phyloP scores from a whole-genome alignment of 805 yeast genomes.

The Saccharomyces mikatae region DNA sequence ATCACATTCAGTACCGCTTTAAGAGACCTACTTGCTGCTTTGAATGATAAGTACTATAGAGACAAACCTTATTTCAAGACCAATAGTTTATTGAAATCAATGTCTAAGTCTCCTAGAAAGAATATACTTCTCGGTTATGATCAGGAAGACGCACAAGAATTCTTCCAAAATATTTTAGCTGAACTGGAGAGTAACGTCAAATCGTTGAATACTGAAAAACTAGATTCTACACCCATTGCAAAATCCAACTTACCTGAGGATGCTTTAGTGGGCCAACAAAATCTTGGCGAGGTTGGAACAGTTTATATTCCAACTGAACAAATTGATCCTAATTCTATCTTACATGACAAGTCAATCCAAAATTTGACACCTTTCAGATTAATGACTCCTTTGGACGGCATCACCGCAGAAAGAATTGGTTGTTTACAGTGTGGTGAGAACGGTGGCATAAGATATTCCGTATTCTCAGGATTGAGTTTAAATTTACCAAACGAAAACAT shows the following conservation, averaged over 20 bases:
- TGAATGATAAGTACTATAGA: constrained; percentile 49
- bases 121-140: constrained; percentile 75
- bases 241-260: constrained; percentile 29
- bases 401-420: constrained; percentile 81
- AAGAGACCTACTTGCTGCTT: constrained; percentile 41
- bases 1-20: constrained; percentile 48
- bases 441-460: constrained; percentile 83
- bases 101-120: constrained; percentile 73
- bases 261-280: constrained; percentile 34
- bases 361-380: constrained; percentile 45
- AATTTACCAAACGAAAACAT: constrained; percentile 50
- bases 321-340: constrained; percentile 57
- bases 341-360: constrained; percentile 33
- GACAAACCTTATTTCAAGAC: constrained; percentile 55
- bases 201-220: constrained; percentile 14
- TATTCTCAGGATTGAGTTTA: constrained; percentile 63
- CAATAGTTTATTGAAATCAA: constrained; percentile 48
- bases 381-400: constrained; percentile 87
- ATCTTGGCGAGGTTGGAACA: constrained; percentile 51
- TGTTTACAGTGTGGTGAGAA: constrained; percentile 87
- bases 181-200: constrained; percentile 46
- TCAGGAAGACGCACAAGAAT: constrained; percentile 96
- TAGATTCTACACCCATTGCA: constrained; percentile 19
- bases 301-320: constrained; percentile 67
- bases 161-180: constrained; percentile 70